A percentile compares a stretch with the other conserved stretches of the same genome.
Evolutionary conservation across 1,139 yeast genomes (phyloP).

Genomic region (Torulaspora globosa): DNA sequence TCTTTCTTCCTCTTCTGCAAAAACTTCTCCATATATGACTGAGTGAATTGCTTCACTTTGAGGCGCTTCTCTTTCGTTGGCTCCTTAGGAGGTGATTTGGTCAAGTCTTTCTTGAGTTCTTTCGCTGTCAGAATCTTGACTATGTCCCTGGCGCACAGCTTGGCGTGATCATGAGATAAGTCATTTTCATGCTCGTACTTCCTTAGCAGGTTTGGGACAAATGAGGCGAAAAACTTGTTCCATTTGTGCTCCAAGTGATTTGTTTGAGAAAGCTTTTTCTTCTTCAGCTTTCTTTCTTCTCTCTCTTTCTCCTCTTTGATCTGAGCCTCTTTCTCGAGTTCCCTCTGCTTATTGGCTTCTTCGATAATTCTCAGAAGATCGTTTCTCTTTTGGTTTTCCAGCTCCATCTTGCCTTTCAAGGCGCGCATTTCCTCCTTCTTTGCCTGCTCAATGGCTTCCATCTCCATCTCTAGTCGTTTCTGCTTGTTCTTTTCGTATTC

Average conservation of each 20-base stretch:
- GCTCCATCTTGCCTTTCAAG: slow-evolving; percentile 27
- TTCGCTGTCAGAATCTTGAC: slow-evolving; percentile 60
- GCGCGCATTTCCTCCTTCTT: slow-evolving; percentile 33
- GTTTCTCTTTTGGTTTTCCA: slow-evolving; percentile 29
- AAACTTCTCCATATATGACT: slow-evolving; percentile 71
- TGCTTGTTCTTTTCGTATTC: slow-evolving; percentile 25
- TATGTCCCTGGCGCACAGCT: slow-evolving; percentile 75
- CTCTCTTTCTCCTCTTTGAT: slow-evolving; percentile 21
- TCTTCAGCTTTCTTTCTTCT: slow-evolving; percentile 22
- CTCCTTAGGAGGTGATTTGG: slow-evolving; percentile 49
- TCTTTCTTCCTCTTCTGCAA: slow-evolving; percentile 47
- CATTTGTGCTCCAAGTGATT: slow-evolving; percentile 45
- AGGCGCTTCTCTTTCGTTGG: slow-evolving; percentile 59
- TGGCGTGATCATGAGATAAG: slow-evolving; percentile 68
- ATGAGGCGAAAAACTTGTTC: slow-evolving; percentile 62
- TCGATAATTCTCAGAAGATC: slow-evolving; percentile 41
- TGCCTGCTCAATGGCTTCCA: slow-evolving; percentile 25
- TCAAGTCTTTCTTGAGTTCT: slow-evolving; percentile 49
- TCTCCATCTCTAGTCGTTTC: slow-evolving; percentile 26
- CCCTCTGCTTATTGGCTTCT: slow-evolving; percentile 39
- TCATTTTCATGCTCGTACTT: slow-evolving; percentile 50
- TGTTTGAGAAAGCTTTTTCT: slow-evolving; percentile 21
- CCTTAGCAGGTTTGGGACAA: slow-evolving; percentile 75
- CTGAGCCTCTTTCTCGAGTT: slow-evolving; percentile 31
- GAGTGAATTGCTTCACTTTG: slow-evolving; percentile 64